Conservation (phyloP, 768 basidiomycete genomes). For the Tubosaeta brunneosetosa region DNA sequence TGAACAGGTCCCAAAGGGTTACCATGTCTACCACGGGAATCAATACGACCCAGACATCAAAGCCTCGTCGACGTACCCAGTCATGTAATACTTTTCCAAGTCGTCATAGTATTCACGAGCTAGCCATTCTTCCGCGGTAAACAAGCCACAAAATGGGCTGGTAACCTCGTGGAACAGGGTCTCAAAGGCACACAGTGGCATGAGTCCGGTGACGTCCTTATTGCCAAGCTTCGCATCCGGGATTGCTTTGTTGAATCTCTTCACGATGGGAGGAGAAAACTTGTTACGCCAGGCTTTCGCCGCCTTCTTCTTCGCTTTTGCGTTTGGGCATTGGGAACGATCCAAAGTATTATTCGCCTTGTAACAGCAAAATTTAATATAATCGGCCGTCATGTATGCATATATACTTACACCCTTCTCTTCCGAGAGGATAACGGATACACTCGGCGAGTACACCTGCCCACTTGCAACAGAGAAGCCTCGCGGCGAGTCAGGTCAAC, state of each 20-base stretch:
- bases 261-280: slow-evolving; percentile 53
- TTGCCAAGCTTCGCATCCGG: slow-evolving; percentile 57
- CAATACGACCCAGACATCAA: not conserved
- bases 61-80: slow-evolving; percentile 45
- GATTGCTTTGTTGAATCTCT: slow-evolving; percentile 55
- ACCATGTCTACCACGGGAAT: slow-evolving; percentile 49
- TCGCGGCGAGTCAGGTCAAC: slow-evolving; percentile 23
- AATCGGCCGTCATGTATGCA: not conserved
- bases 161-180: slow-evolving; percentile 46
- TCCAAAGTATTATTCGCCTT: slow-evolving; percentile 67
- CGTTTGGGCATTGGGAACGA: slow-evolving; percentile 58
- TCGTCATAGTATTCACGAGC: slow-evolving; percentile 69
- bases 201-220: slow-evolving; percentile 53
- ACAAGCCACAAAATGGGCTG: slow-evolving; percentile 74
- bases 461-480: slow-evolving; percentile 58
- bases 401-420: slow-evolving; percentile 39
- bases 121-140: slow-evolving; percentile 56
- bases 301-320: slow-evolving; percentile 40
- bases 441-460: slow-evolving; percentile 38
- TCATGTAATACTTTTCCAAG: slow-evolving; percentile 73
- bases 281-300: slow-evolving; percentile 50
- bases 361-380: not conserved
- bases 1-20: slow-evolving; percentile 67
- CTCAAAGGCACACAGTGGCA: slow-evolving; percentile 79
- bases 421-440: slow-evolving; percentile 52